phyloP scores from a whole-genome alignment of 768 basidiomycete species.

The Lenzites betulinus region DNA sequence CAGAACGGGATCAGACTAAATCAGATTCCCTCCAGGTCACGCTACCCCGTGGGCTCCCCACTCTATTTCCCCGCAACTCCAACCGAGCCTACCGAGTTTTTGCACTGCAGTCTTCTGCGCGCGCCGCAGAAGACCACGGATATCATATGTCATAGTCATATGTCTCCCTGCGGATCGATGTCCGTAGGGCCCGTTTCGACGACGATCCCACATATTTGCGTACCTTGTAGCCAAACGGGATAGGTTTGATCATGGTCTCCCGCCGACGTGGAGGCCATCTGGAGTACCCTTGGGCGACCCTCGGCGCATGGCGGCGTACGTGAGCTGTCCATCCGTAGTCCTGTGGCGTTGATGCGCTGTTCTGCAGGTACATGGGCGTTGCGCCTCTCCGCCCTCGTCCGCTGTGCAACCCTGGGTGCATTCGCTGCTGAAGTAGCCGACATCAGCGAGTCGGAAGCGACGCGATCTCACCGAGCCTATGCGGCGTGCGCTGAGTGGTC shows the following conservation, averaged over 20 bases:
- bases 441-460: neutral
- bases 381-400: no score
- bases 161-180: neutral
- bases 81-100: neutral
- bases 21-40: neutral
- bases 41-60: neutral
- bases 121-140: neutral
- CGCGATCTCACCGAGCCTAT: neutral
- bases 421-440: neutral
- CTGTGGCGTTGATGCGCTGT: no score
- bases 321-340: no score
- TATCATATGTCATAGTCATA: constrained; percentile 8
- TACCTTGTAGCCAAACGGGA: neutral
- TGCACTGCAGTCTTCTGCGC: neutral
- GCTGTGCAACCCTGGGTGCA: no score
- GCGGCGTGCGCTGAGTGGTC: neutral
- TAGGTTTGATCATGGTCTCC: neutral
- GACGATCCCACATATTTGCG: neutral
- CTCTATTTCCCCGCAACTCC: neutral
- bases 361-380: no score
- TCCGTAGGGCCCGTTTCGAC: neutral
- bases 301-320: neutral
- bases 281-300: neutral
- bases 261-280: neutral
- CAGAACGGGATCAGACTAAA: neutral